A percentile compares a stretch with the other conserved stretches of the same genome.
Conservation (phyloP, 2,329 filamentous ascomycete species). For the Ophiostoma novo-ulmi region DNA sequence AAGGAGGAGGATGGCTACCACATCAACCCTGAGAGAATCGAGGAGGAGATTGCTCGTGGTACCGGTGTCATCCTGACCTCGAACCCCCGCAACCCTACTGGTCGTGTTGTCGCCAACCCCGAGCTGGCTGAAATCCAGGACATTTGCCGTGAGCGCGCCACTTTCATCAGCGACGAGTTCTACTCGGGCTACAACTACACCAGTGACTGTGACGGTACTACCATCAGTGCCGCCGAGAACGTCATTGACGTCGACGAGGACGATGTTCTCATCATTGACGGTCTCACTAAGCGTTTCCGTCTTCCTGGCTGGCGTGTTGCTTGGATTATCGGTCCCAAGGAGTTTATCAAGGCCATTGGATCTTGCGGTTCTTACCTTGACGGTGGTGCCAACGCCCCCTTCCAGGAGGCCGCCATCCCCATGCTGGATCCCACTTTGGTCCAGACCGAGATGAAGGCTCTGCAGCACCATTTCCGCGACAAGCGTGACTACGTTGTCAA, state of each 20-base stretch:
- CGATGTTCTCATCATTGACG: slow-evolving; percentile 90
- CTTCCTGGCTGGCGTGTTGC: slow-evolving; percentile 94
- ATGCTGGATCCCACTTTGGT: slow-evolving; percentile 89
- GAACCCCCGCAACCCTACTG: slow-evolving; percentile 92
- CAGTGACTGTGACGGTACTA: slow-evolving; percentile 80
- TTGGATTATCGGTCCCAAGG: slow-evolving; percentile 93
- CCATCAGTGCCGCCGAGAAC: slow-evolving; percentile 84
- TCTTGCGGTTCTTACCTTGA: slow-evolving; percentile 92
- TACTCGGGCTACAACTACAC: slow-evolving; percentile 97
- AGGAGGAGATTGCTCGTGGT: slow-evolving; percentile 81
- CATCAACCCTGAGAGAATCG: slow-evolving; percentile 88
- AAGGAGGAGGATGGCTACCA: slow-evolving; percentile 83
- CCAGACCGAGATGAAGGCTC: slow-evolving; percentile 76
- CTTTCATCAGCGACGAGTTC: slow-evolving; percentile 93
- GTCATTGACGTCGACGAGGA: slow-evolving; percentile 84
- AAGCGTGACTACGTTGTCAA: slow-evolving; percentile 89
- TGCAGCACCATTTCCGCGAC: slow-evolving; percentile 81
- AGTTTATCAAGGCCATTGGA: slow-evolving; percentile 89
- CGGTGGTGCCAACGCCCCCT: slow-evolving; percentile 88
- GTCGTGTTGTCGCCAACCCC: slow-evolving; percentile 76
- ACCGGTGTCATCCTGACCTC: slow-evolving; percentile 87
- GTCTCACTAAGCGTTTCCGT: slow-evolving; percentile 92
- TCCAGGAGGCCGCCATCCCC: slow-evolving; percentile 86
- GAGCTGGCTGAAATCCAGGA: slow-evolving; percentile 89
- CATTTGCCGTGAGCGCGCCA: slow-evolving; percentile 83